Evolutionary conservation across 306 rosid species (phyloP), one percentile per base, ranked within the genome.

Genomic region (Quercus wislizeni): DNA sequence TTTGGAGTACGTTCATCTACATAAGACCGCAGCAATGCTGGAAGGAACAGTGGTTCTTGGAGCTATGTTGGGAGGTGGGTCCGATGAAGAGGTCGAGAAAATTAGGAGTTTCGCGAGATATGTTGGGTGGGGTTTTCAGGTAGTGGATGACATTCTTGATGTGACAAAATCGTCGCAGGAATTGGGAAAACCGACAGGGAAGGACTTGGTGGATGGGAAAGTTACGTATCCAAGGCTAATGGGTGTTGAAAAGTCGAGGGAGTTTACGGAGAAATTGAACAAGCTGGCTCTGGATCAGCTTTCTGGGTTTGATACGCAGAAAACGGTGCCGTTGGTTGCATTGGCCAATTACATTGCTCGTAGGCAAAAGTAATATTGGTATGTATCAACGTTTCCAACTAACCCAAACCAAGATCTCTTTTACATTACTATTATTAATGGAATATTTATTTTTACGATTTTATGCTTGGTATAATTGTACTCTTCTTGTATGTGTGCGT

Each of bases 61-160:
- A 9, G 92, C 89, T 7, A 78, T 91, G 19, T 6, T 89, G 46
- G 97, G 97, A 3, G 94, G 96, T 61, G 94, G 91, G 2, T 58
- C 88, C 0, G 88, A 91, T 3, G 81, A 83, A 0, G 90, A 89
- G 7, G 54, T 89, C 19, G 97, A 91, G 20, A 83, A 41, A 54
- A 63, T 92, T 13, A 79, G 97, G 76, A 84, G 76, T 14, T 92
- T 86, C 52, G 97, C 96, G 0, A 82, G 88, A 76, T 69, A 73
- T 62, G 88, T 89, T 28, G 96, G 96, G 0, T 21, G 91, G 81
- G 43, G 89, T 85, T 91, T 88, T 80, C 97, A 92, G 80, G 96
- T 92, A 20, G 97, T 91, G 52, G 97, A 92, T 76, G 97, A 92
- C 71, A 91, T 92, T 67, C 92, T 92, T 2, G 96, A 92, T 74